Evolutionary conservation across 2,329 filamentous ascomycete genomes (phyloP).

Genomic region (Colletotrichum coccodes): DNA sequence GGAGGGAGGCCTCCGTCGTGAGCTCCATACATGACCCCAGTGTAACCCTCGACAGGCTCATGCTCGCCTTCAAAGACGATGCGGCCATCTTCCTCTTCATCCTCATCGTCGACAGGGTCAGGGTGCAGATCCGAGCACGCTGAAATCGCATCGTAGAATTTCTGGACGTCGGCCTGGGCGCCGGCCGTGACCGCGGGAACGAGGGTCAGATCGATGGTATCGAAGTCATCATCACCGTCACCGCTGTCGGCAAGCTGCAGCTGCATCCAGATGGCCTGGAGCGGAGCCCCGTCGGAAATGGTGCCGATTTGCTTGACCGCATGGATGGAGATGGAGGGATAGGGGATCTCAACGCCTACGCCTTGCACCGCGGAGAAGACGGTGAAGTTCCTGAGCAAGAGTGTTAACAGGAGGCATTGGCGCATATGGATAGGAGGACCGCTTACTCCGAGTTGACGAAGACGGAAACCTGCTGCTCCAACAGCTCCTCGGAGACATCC

Average conservation of each 20-base stretch:
- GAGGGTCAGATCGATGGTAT: slow-evolving; percentile 75
- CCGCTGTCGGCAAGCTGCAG: slow-evolving; percentile 70
- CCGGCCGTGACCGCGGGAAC: slow-evolving; percentile 55
- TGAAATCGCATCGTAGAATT: slow-evolving; percentile 76
- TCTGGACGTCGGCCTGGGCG: slow-evolving; percentile 43
- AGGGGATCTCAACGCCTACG: slow-evolving; percentile 75
- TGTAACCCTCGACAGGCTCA: slow-evolving; percentile 66
- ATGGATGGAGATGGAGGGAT: slow-evolving; percentile 79
- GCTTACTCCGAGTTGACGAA: slow-evolving; percentile 69
- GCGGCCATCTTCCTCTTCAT: slow-evolving; percentile 65
- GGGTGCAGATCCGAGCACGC: slow-evolving; percentile 82
- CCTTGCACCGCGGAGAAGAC: slow-evolving; percentile 69
- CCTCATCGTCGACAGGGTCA: slow-evolving; percentile 70
- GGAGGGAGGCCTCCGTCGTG: slow-evolving; percentile 66
- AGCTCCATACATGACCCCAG: slow-evolving; percentile 62
- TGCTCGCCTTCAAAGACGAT: slow-evolving; percentile 69
- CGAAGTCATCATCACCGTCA: slow-evolving; percentile 65
- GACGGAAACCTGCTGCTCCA: slow-evolving; percentile 62
- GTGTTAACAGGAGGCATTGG: background rate
- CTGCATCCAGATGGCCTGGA: slow-evolving; percentile 72
- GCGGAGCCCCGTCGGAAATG: slow-evolving; percentile 48
- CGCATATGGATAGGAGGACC: background rate
- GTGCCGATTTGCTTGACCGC: slow-evolving; percentile 70
- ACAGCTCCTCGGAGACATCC: slow-evolving; percentile 45
- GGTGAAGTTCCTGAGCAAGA: slow-evolving; percentile 56